Percentiles rank a stretch among this genome's conserved stretches.
Conservation (phyloP, 1,284 basidiomycete species). For the Macrocystidia cucumis region DNA sequence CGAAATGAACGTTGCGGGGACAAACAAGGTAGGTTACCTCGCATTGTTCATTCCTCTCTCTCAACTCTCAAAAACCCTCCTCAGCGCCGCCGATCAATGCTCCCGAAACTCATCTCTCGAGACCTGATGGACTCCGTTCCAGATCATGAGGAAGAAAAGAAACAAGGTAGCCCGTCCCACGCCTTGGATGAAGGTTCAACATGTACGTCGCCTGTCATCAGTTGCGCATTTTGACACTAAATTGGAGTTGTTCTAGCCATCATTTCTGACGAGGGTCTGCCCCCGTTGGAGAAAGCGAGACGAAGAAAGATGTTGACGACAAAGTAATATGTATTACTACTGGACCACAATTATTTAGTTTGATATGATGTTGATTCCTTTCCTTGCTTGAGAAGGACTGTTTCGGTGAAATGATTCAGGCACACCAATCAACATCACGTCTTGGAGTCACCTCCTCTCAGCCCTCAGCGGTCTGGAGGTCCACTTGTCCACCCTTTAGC, state of each 20-base stretch:
- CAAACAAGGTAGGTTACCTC: conserved; percentile 46
- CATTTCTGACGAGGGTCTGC: conserved; percentile 11
- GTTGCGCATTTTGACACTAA: conserved; percentile 1
- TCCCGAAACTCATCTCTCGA: conserved; percentile 49
- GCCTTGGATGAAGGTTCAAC: conserved; percentile 35
- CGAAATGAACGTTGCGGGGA: conserved; percentile 55
- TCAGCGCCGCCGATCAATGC: conserved; percentile 50
- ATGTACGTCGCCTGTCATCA: conserved; percentile 26
- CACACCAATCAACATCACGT: too few relatives aligned
- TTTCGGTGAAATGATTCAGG: too few relatives aligned
- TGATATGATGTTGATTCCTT: too few relatives aligned
- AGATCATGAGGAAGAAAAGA: conserved; percentile 21
- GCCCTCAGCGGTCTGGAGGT: too few relatives aligned
- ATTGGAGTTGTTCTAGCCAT: conserved; percentile 8
- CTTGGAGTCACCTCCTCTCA: too few relatives aligned
- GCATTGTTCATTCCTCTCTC: not conserved
- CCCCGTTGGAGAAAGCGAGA: conserved; percentile 15
- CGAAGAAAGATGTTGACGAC: conserved; percentile 8
- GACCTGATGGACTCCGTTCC: conserved; percentile 18
- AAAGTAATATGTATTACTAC: conserved; percentile 1
- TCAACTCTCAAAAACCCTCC: conserved; percentile 2
- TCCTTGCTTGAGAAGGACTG: too few relatives aligned
- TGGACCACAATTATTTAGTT: too few relatives aligned
- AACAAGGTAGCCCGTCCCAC: conserved; percentile 24
- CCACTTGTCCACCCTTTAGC: too few relatives aligned